Evolutionary conservation across 2,329 filamentous ascomycete genomes (phyloP), one percentile per base, ranked within the genome.

Genomic region (Talaromyces sp.): DNA sequence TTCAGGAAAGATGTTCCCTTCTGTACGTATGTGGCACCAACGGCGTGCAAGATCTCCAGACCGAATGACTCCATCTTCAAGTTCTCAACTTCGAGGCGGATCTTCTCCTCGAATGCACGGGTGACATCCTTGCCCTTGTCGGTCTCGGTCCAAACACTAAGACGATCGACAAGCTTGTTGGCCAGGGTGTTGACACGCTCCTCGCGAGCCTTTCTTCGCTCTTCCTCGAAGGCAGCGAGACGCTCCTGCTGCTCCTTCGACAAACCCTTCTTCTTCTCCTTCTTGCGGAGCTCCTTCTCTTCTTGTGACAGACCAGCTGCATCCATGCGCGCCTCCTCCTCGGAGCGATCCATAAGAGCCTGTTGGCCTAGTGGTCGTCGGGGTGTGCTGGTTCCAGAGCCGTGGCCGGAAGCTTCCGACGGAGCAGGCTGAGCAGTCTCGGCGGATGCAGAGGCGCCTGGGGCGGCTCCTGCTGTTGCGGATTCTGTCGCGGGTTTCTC

Each of bases 1-100:
- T 96, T 96, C 61, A 99, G 82, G 68, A 97, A 87, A 1, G 87
- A 87, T 1, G 89, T 90, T 3, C 88, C 90, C 76, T 97, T 97
- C 71, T 86, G 86, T 24, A 94, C 76, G 73, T 99, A 99, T 3
- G 91, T 96, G 63, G 89, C 82, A 14, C 94, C 94, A 65, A 99
- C 95, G 41, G 94, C 92, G 73, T 97, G 93, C 44, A 97, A 80
- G 63, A 97, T 97, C 64, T 99, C 94, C 37, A 99, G 82, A 47
- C 94, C 94, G 65, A 99, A 99, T 0, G 90, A 95, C 77, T 99
- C 94, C 91, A 99, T 99, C 82, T 97, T 99, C 65, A 99, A 80
- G 70, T 97, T 96, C 78, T 99, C 94, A 22, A 96, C 90, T 76
- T 99, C 94, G 36, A 97, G 85, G 36, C 87, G 85, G 62, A 90